These are phyloP conservation scores for Chaetomium strumarium DNA, from an alignment of 2,329 filamentous ascomycete genomes.

Conservation along the genomic window DNA sequence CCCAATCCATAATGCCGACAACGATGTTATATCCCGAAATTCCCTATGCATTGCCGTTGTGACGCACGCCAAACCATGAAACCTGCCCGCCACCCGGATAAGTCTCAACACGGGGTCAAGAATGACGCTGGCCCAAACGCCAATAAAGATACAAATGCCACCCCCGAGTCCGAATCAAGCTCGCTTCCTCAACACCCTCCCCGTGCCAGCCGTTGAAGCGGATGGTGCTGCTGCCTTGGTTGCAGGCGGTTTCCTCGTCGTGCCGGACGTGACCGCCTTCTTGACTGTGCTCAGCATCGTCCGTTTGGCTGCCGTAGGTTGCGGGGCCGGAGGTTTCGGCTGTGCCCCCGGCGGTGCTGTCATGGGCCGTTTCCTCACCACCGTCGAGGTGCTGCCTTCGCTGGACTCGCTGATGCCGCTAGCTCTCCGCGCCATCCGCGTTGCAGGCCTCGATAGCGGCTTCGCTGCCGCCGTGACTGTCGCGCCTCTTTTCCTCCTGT, in stretches of 20 bases:
- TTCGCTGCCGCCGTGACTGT: constrained; percentile 35
- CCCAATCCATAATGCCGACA: no score
- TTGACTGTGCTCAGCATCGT: constrained; percentile 50
- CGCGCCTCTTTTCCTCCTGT: constrained; percentile 29
- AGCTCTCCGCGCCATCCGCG: constrained; percentile 45
- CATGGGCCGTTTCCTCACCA: constrained; percentile 50
- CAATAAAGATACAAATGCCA: no score
- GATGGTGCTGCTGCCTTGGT: constrained; percentile 28
- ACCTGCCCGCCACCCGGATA: no score
- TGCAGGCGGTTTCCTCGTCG: constrained; percentile 45
- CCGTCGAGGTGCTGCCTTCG: constrained; percentile 58
- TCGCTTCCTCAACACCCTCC: constrained; percentile 52
- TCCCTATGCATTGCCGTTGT: no score
- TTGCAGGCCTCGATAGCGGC: constrained; percentile 32
- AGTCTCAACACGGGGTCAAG: no score
- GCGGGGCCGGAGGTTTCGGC: constrained; percentile 27
- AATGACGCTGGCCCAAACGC: no score
- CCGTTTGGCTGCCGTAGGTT: constrained; percentile 41
- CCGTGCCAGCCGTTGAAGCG: constrained; percentile 30
- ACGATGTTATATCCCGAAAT: no score
- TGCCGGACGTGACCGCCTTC: constrained; percentile 44
- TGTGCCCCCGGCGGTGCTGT: constrained; percentile 32
- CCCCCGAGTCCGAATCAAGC: constrained; percentile 18
- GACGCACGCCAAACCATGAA: no score
- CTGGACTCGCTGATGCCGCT: constrained; percentile 59